Base-by-base conservation (phyloP, 768 basidiomycete genomes). In the Mycena venus region DNA sequence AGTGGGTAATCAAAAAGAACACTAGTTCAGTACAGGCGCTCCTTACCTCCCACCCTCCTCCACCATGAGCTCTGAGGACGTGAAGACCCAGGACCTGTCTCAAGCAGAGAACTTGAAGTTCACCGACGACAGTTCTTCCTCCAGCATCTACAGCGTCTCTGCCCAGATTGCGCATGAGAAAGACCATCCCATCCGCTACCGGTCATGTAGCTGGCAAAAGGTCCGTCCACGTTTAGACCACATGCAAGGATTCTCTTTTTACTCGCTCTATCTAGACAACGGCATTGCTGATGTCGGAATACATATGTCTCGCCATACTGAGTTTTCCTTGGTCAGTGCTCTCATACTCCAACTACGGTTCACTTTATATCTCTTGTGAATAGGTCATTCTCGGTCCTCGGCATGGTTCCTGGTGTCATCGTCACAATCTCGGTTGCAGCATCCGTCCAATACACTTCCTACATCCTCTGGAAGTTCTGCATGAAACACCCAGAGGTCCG, bases 401-500 rank as follows among this genome's bases (percentile, higher is more conserved):
- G 86, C 3, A 72, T 88, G 70, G 85, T 85, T 2, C 86, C 87
- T 17, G 86, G 85, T 0, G 78, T 87, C 42, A 79, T 88, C 34
- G 83, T 87, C 9, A 87, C 86, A 0, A 73, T 87, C 23, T 81
- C 82, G 6, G 84, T 86, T 36, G 86, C 86, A 12, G 80, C 80
- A 11, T 82, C 79, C 34, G 82, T 83, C 40, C 81, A 84, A 25
- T 88, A 90, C 78, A 90, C 89, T 0, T 86, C 40, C 3, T 56
- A 64, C 65, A 79, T 88, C 44, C 83, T 89, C 31, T 89, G 88
- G 87, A 81, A 85, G 38, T 90, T 85, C 76, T 87, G 86, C 75
- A 84, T 90, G 66, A 83, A 84, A 62, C 85, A 90, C 70, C 88
- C 88, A 0, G 86, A 89, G 72, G 79, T 87, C n/a, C 84, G 84